Evolutionary conservation across 805 yeast species (phyloP).

Genomic region (Ogataea neopini): DNA sequence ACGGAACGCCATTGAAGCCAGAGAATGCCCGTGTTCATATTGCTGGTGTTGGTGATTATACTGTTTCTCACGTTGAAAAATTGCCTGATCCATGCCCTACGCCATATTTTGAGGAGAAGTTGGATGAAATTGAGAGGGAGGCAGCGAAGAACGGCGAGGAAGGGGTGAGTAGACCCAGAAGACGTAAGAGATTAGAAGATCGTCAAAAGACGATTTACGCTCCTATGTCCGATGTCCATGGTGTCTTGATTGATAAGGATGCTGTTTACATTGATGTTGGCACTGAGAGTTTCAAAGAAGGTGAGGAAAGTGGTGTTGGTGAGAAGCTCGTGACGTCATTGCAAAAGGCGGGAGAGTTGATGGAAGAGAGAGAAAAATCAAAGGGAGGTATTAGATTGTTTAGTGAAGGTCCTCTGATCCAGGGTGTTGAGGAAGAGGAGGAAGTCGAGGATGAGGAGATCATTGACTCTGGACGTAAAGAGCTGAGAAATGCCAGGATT

Average conservation of each 20-base stretch:
- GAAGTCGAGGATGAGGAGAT: slow-evolving; percentile 37
- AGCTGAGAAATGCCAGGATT: slow-evolving; percentile 61
- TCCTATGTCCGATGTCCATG: slow-evolving; percentile 99
- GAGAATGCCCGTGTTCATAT: slow-evolving; percentile 79
- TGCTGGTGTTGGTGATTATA: slow-evolving; percentile 93
- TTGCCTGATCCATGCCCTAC: slow-evolving; percentile 99
- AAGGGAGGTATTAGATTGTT: slow-evolving; percentile 73
- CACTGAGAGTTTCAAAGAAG: slow-evolving; percentile 29
- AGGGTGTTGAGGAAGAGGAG: slow-evolving; percentile 39
- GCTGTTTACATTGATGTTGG: slow-evolving; percentile 94
- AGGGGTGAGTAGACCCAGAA: slow-evolving; percentile 57
- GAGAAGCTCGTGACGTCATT: slow-evolving; percentile 81
- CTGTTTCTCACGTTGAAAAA: slow-evolving; percentile 75
- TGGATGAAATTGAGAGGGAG: slow-evolving; percentile 81
- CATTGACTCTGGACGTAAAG: slow-evolving; percentile 58
- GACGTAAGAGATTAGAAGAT: slow-evolving; percentile 91
- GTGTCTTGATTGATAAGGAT: slow-evolving; percentile 94
- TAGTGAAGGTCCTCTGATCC: slow-evolving; percentile 40
- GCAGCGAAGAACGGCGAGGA: slow-evolving; percentile 64
- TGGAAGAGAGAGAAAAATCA: slow-evolving; percentile 43
- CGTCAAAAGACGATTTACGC: slow-evolving; percentile 94
- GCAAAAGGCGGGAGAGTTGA: slow-evolving; percentile 65
- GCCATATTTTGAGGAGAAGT: slow-evolving; percentile 83
- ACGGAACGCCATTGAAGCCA: slow-evolving; percentile 83
- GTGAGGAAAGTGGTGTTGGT: slow-evolving; percentile 66